A percentile compares a stretch with the other conserved stretches of the same genome.
Evolutionary conservation across 768 basidiomycete genomes (phyloP).

Genomic region (Phlebiopsis gigantea): DNA sequence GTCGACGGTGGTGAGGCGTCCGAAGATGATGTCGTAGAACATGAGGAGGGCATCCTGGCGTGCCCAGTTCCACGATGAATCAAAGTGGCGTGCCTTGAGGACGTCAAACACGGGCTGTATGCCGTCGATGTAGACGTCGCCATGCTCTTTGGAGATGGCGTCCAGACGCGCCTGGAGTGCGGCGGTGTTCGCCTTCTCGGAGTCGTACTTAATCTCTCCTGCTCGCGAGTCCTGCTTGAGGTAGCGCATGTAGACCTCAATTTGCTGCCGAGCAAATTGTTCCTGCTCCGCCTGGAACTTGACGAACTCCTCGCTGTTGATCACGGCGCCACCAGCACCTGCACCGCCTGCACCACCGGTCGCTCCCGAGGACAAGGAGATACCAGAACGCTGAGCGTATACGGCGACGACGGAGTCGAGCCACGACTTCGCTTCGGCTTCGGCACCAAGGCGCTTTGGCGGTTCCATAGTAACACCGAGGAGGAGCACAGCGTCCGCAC

Average conservation of each 20-base stretch:
- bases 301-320: conserved; percentile 97
- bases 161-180: conserved; percentile 85
- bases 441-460: conserved; percentile 85
- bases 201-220: conserved; percentile 85
- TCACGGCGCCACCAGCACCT: conserved; percentile 71
- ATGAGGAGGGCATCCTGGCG: conserved; percentile 94
- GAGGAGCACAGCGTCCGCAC: conserved; percentile 86
- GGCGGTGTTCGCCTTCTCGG: conserved; percentile 68
- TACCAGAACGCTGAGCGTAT: conserved; percentile 88
- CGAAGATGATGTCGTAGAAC: conserved; percentile 99
- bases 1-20: conserved; percentile 88
- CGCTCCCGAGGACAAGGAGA: conserved; percentile 70
- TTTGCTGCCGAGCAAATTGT: conserved; percentile 85
- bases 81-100: conserved; percentile 95
- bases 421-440: conserved; percentile 92
- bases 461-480: conserved; percentile 92
- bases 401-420: conserved; percentile 76
- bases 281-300: conserved; percentile 95
- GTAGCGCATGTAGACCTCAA: conserved; percentile 97
- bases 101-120: conserved; percentile 94
- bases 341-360: conserved; percentile 57
- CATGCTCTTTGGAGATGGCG: conserved; percentile 85
- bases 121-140: conserved; percentile 89
- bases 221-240: conserved; percentile 89
- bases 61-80: conserved; percentile 99